These are phyloP conservation scores for Sugiyamaella sp. DNA, from an alignment of 1,139 yeast genomes.

Conservation along the genomic window DNA sequence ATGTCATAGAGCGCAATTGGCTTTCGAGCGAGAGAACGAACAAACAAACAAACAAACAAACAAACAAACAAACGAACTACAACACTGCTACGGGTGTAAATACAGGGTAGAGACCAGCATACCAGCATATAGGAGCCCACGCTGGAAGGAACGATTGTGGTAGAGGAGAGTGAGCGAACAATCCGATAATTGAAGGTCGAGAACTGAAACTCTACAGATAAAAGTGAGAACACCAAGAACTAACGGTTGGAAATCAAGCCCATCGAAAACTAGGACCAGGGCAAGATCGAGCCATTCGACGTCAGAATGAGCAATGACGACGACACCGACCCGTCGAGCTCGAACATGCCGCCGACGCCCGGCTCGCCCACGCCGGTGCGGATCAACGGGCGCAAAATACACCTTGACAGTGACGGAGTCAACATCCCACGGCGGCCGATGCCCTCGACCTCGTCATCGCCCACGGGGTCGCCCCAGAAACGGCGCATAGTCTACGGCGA, in stretches of 20 bases:
- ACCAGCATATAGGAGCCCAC: no score
- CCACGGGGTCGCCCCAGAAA: conserved; percentile 26
- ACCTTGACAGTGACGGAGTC: conserved; percentile 10
- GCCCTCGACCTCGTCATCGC: conserved; percentile 14
- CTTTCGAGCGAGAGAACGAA: no score
- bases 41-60: no score
- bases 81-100: no score
- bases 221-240: not conserved
- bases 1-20: no score
- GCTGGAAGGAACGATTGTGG: no score
- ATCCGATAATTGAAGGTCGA: no score
- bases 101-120: no score
- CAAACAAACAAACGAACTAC: no score
- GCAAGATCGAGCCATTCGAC: not conserved
- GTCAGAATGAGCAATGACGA: conserved; percentile 19
- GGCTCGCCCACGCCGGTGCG: conserved; percentile 33
- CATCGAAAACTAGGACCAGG: not conserved
- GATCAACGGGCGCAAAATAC: conserved; percentile 23
- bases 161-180: no score
- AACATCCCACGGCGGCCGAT: conserved; percentile 7
- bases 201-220: no score
- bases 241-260: not conserved
- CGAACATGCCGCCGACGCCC: conserved; percentile 24
- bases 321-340: conserved; percentile 5
- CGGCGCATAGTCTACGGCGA: conserved; percentile 46